Base-by-base conservation (phyloP, 805 yeast genomes). In the Candida ortonii region DNA sequence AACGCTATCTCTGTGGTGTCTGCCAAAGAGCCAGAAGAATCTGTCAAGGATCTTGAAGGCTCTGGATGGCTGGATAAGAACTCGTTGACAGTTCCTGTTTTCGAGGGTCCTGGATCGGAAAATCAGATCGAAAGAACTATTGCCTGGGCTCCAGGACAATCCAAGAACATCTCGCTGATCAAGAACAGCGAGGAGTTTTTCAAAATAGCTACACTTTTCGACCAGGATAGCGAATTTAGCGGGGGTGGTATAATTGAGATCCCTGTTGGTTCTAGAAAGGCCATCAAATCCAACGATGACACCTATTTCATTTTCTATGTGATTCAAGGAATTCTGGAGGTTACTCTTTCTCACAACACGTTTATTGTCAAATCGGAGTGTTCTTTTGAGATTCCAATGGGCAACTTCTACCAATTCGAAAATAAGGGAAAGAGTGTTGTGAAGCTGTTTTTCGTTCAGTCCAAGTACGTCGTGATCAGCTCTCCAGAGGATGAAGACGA, bases 341-440 rank as follows among this genome's bases (percentile, higher is more conserved):
- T 84, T 3, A 73, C 78, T 1, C 44, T 88, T 4, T 71, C 76
- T 13, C 75, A 73, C 5, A 69, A 67, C 14, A 67, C 64, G 15
- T 84, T 88, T 53, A 60, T 77, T 4, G 82, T 80, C 6, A 68
- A 74, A 1, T 64, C 70, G 36, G 95, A 95, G 1, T 82, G 95
- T 34, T 74, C 90, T 4, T 80, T 88, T 49, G 84, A 83, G 49
- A 70, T 89, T 5, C 96, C 96, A 1, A 73, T 82, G 62, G 82
- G 80, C 5, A 84, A 84, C 52, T 68, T 71, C 26, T 87, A 85
- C 57, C 75, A 82, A 12, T 70, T 88, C 44, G 70, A 68, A 29
- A 85, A 85, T 52, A 68, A 67, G 25, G 83, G 88, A 0, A 61
- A 67, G 20, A 65, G 62, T 12, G 68, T 68, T 21, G 87, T 82